Conservation (phyloP, 2,329 filamentous ascomycete genomes). For the Periconia digitata region DNA sequence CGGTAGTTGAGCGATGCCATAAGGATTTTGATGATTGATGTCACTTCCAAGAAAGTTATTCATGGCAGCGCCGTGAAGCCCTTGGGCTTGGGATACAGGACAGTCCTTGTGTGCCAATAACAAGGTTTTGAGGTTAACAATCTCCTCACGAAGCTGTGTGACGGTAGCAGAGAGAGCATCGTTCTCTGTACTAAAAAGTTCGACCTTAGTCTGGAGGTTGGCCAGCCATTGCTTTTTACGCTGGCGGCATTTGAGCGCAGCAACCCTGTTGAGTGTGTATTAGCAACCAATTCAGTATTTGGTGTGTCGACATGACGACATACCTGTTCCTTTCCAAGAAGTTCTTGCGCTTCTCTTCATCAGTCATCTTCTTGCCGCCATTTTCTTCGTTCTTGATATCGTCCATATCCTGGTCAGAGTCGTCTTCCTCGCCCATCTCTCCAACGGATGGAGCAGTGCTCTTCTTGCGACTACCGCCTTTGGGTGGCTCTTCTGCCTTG, state of each 20-base stretch:
- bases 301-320: slow-evolving; percentile 31
- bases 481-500: slow-evolving; percentile 75
- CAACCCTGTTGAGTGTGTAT: slow-evolving; percentile 64
- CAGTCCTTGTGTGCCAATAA: slow-evolving; percentile 95
- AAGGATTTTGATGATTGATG: slow-evolving; percentile 50
- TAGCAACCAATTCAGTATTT: too few relatives aligned
- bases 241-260: slow-evolving; percentile 94
- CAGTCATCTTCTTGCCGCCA: slow-evolving; percentile 84
- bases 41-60: slow-evolving; percentile 52
- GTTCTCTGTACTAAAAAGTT: slow-evolving; percentile 89
- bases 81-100: slow-evolving; percentile 85
- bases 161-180: slow-evolving; percentile 84
- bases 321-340: slow-evolving; percentile 96
- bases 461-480: slow-evolving; percentile 71
- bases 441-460: slow-evolving; percentile 50
- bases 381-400: slow-evolving; percentile 38
- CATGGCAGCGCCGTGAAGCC: slow-evolving; percentile 58
- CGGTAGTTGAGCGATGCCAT: slow-evolving; percentile 50
- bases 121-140: slow-evolving; percentile 91
- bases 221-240: slow-evolving; percentile 99
- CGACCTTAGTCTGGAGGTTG: slow-evolving; percentile 91
- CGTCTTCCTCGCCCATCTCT: slow-evolving; percentile 57
- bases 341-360: slow-evolving; percentile 98
- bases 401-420: slow-evolving; percentile 45
- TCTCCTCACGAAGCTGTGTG: slow-evolving; percentile 82